Percentiles rank a stretch among this genome's conserved stretches.
These are phyloP conservation scores for Podospora pseudoanserina DNA, from an alignment of 495 filamentous ascomycete genomes.

Conservation along the genomic window DNA sequence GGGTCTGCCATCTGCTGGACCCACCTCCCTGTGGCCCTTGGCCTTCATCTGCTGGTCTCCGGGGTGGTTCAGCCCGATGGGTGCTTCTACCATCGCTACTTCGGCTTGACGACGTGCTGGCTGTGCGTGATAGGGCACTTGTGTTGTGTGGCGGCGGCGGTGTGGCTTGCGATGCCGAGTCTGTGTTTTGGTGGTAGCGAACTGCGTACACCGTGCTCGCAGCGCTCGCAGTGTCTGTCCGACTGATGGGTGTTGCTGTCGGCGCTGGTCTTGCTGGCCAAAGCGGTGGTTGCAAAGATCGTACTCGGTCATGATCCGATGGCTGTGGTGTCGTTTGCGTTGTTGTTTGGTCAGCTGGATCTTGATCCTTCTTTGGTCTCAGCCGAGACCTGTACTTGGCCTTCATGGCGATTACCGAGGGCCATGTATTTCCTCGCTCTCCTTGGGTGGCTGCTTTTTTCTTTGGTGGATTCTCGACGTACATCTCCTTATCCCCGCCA, in stretches of 20 bases:
- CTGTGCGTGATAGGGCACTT: slow-evolving; percentile 30
- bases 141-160: slow-evolving; percentile 36
- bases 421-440: slow-evolving; percentile 40
- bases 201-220: slow-evolving; percentile 83
- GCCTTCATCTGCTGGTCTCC: background rate
- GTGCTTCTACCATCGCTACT: slow-evolving; percentile 21
- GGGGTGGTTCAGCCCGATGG: background rate
- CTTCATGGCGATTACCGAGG: slow-evolving; percentile 42
- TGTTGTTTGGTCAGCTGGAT: slow-evolving; percentile 18
- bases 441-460: slow-evolving; percentile 17
- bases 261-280: slow-evolving; percentile 61
- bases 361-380: slow-evolving; percentile 23
- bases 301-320: slow-evolving; percentile 34
- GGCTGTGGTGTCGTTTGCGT: slow-evolving; percentile 18
- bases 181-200: slow-evolving; percentile 72
- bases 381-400: slow-evolving; percentile 40
- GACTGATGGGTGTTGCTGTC: slow-evolving; percentile 68
- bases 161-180: slow-evolving; percentile 52
- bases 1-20: slow-evolving; percentile 28
- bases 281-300: slow-evolving; percentile 41
- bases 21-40: background rate
- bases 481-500: slow-evolving; percentile 27
- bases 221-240: slow-evolving; percentile 65
- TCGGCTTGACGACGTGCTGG: slow-evolving; percentile 32
- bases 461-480: slow-evolving; percentile 15